phyloP scores from a whole-genome alignment of 495 filamentous ascomycete species.

The Podospora conica region DNA sequence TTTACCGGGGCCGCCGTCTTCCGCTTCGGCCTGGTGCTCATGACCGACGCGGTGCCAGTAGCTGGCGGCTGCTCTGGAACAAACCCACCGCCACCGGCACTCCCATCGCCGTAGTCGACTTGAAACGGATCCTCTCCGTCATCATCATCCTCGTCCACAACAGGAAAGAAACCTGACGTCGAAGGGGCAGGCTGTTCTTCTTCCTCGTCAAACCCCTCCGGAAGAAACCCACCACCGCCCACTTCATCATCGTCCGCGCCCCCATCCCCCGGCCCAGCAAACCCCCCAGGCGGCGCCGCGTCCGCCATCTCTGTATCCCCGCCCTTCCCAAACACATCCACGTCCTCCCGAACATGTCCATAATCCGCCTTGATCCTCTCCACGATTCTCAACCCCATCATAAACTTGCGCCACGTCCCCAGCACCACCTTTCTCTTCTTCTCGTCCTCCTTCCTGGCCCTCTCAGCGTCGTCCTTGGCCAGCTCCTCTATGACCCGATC shows the following conservation, averaged over 20 bases:
- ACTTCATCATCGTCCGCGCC: constrained; percentile 34
- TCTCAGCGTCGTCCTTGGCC: constrained; percentile 73
- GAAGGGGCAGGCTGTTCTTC: constrained; percentile 19
- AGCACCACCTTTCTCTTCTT: constrained; percentile 73
- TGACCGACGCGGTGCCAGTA: constrained; percentile 18
- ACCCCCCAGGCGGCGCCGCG: neutral
- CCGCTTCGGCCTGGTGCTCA: constrained; percentile 22
- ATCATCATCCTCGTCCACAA: constrained; percentile 31
- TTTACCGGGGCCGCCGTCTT: constrained; percentile 13
- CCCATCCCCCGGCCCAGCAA: constrained; percentile 9
- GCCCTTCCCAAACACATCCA: constrained; percentile 30
- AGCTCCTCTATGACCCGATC: constrained; percentile 73
- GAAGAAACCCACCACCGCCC: constrained; percentile 49
- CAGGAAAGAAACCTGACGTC: constrained; percentile 39
- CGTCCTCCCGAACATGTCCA: constrained; percentile 45
- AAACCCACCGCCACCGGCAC: neutral
- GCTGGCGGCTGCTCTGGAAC: neutral
- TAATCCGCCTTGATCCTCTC: constrained; percentile 76
- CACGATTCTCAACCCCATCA: constrained; percentile 77
- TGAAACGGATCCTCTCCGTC: constrained; percentile 26
- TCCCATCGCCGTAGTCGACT: constrained; percentile 27
- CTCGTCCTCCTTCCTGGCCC: constrained; percentile 68
- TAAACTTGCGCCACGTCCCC: constrained; percentile 76
- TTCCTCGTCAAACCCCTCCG: constrained; percentile 42
- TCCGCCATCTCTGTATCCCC: constrained; percentile 18